Evolutionary conservation across 352 stramenopile genomes (phyloP).

Genomic region (Phytophthora niederhauseri): DNA sequence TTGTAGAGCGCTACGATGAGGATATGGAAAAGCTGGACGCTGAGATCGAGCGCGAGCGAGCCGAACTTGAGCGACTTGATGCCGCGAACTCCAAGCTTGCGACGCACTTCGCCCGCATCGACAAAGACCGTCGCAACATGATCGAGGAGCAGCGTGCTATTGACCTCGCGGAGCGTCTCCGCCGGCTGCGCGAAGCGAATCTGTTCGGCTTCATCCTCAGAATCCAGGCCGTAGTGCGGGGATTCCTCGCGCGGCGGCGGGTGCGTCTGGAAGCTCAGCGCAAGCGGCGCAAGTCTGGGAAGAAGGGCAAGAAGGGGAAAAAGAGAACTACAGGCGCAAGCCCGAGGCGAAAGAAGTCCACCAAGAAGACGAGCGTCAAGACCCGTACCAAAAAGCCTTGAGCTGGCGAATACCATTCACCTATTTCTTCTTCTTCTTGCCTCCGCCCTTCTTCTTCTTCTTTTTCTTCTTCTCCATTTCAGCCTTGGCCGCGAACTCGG

Average conservation of each 20-base stretch:
- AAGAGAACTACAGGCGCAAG: constrained; percentile 26
- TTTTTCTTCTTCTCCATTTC: constrained; percentile 89
- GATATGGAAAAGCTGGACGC: constrained; percentile 57
- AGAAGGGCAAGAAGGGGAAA: constrained; percentile 40
- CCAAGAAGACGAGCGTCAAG: constrained; percentile 24
- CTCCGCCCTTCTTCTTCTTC: constrained; percentile 70
- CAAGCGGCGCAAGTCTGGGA: constrained; percentile 32
- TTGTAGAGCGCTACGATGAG: constrained; percentile 55
- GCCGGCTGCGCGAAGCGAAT: constrained; percentile 48
- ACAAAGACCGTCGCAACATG: constrained; percentile 57
- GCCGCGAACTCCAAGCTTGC: constrained; percentile 42
- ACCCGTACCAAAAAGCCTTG: constrained; percentile 21
- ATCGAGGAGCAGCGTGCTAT: constrained; percentile 53
- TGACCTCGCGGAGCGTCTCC: constrained; percentile 35
- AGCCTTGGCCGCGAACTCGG: constrained; percentile 68
- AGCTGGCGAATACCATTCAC: constrained; percentile 1
- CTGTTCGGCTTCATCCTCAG: constrained; percentile 54
- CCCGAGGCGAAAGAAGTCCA: constrained; percentile 16
- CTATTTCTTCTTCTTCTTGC: constrained; percentile 70
- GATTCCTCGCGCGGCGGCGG: constrained; percentile 55
- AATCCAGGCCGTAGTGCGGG: constrained; percentile 65
- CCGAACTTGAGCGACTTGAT: constrained; percentile 40
- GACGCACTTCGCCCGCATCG: constrained; percentile 54
- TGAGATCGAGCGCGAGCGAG: constrained; percentile 37
- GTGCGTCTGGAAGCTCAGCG: constrained; percentile 37